Conservation (phyloP, 1,139 yeast genomes). For the Sugiyamaella novakii region DNA sequence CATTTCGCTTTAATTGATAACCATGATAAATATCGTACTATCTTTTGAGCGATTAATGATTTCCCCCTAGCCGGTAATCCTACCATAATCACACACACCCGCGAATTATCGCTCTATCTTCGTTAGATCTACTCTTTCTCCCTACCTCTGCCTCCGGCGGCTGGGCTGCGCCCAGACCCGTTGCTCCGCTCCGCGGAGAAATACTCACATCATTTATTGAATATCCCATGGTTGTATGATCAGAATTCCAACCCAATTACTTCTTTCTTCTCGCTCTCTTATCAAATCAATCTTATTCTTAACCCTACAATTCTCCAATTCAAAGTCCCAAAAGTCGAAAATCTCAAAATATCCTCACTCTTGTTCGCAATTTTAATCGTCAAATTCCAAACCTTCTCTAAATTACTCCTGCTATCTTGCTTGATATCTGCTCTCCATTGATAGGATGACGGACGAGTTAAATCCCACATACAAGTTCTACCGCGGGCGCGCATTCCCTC, state of each 20-base stretch:
- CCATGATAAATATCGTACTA: constrained; percentile 91
- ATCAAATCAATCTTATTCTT: too few relatives aligned
- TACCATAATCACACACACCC: constrained; percentile 50
- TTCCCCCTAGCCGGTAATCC: constrained; percentile 78
- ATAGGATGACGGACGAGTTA: too few relatives aligned
- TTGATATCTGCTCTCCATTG: constrained; percentile 7
- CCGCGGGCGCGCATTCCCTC: too few relatives aligned
- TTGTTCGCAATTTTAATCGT: too few relatives aligned
- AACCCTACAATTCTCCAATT: too few relatives aligned
- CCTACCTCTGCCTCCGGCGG: constrained; percentile 1
- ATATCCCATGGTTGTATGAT: constrained; percentile 18
- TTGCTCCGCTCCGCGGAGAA: neutral
- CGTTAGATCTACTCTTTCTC: constrained; percentile 1
- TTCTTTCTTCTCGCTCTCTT: neutral
- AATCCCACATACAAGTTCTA: too few relatives aligned
- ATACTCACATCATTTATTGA: constrained; percentile 8
- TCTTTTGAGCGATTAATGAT: constrained; percentile 75
- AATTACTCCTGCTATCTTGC: too few relatives aligned
- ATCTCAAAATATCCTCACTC: too few relatives aligned
- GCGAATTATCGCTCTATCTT: constrained; percentile 33
- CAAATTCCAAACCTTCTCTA: too few relatives aligned
- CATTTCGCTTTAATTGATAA: constrained; percentile 82
- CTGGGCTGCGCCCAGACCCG: constrained; percentile 11
- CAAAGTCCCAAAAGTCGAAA: too few relatives aligned
- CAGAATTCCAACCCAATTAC: neutral